Evolutionary conservation across 768 basidiomycete genomes (phyloP).

Genomic region (Coprinopsis sp.): DNA sequence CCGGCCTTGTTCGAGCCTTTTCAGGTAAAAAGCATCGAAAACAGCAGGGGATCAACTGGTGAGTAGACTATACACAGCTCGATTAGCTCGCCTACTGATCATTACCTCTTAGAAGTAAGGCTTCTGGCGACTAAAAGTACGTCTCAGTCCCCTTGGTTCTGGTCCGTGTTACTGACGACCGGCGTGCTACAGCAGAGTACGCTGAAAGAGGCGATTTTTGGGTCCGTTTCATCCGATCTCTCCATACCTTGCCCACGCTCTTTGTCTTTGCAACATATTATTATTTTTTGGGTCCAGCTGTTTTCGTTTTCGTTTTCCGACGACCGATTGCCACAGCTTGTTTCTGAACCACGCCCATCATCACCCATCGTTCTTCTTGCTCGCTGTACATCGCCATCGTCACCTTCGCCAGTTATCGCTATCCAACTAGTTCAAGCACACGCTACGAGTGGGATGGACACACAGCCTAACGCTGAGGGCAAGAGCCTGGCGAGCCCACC

Average conservation of each 20-base stretch:
- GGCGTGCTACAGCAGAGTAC: background rate
- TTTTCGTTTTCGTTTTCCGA: background rate
- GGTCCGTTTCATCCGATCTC: too few relatives aligned
- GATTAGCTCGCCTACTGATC: conserved; percentile 6
- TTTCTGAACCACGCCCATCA: conserved; percentile 3
- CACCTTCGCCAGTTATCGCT: background rate
- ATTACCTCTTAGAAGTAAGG: conserved; percentile 11
- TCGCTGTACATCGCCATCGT: background rate
- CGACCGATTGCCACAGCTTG: too few relatives aligned
- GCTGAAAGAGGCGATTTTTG: too few relatives aligned
- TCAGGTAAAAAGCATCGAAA: too few relatives aligned
- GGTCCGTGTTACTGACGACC: background rate
- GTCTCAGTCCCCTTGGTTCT: conserved; percentile 1
- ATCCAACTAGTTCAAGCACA: background rate
- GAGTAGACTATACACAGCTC: background rate
- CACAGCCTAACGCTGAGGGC: too few relatives aligned
- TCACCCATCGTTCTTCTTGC: background rate
- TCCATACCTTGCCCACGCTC: too few relatives aligned
- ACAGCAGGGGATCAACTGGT: background rate
- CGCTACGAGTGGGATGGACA: background rate
- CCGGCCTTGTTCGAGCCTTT: too few relatives aligned
- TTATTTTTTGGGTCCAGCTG: conserved; percentile 1
- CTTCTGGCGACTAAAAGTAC: too few relatives aligned
- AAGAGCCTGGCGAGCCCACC: too few relatives aligned
- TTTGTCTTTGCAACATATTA: background rate